Conservation (phyloP, 805 yeast species). For the Yamadazyma olivae region DNA sequence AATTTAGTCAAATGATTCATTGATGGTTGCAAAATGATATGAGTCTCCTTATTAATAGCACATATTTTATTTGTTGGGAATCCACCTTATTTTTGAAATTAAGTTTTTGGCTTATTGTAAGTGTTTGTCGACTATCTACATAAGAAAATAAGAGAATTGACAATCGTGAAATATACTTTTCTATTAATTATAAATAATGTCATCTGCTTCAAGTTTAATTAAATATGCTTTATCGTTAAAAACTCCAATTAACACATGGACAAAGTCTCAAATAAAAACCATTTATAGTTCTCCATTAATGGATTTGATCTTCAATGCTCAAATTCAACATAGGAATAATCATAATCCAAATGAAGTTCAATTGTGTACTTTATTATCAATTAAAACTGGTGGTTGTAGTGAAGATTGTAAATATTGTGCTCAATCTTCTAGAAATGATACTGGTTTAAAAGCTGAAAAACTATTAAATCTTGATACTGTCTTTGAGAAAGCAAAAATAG, state of each 20-base stretch:
- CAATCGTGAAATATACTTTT: too few relatives aligned
- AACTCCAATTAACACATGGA: constrained; percentile 45
- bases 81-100: too few relatives aligned
- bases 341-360: constrained; percentile 72
- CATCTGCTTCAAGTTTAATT: too few relatives aligned
- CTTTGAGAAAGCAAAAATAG: constrained; percentile 57
- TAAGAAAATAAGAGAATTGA: too few relatives aligned
- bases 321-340: constrained; percentile 59
- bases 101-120: too few relatives aligned
- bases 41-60: too few relatives aligned
- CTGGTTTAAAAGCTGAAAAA: constrained; percentile 71
- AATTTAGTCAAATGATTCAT: too few relatives aligned
- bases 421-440: constrained; percentile 64
- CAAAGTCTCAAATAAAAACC: constrained; percentile 53
- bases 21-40: too few relatives aligned
- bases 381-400: constrained; percentile 78
- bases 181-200: too few relatives aligned
- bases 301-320: constrained; percentile 59
- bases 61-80: too few relatives aligned
- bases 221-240: constrained; percentile 4
- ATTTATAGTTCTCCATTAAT: constrained; percentile 66
- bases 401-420: constrained; percentile 84
- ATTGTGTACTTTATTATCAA: constrained; percentile 69
- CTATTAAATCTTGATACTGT: constrained; percentile 62
- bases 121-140: too few relatives aligned